These are phyloP conservation scores for Tetradesmus obliquus DNA, from an alignment of 139 green algal genomes.

Conservation along the genomic window DNA sequence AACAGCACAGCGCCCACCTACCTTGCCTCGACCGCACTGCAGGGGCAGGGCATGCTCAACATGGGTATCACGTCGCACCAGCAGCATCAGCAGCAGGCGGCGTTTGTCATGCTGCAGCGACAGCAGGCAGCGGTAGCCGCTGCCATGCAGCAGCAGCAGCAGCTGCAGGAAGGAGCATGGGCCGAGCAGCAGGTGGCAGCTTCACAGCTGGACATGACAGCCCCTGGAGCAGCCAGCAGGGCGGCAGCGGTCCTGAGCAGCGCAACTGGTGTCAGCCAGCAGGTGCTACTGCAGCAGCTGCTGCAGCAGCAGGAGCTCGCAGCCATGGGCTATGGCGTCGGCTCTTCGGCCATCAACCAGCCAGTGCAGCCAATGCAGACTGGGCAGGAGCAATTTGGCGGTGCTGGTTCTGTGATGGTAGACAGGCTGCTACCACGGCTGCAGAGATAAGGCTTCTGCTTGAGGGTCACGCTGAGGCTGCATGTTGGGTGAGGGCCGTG, in stretches of 20 bases:
- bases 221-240: not conserved
- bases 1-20: not conserved
- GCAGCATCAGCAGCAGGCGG: conserved; percentile 5
- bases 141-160: not conserved
- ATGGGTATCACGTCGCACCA: not conserved
- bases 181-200: not conserved
- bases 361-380: not conserved
- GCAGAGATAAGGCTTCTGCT: not conserved
- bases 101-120: not conserved
- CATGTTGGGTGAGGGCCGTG: not conserved
- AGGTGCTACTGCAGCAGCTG: not conserved
- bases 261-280: not conserved
- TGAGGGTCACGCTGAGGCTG: not conserved
- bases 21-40: not conserved
- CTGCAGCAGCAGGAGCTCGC: conserved; percentile 19
- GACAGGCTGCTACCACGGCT: conserved; percentile 10
- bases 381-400: not conserved
- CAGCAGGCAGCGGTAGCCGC: not conserved
- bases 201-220: not conserved
- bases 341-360: not conserved
- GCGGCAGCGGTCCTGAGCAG: not conserved
- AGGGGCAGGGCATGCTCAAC: not conserved
- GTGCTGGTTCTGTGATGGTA: not conserved
- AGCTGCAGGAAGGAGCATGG: not conserved
- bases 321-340: not conserved